Base-by-base conservation (phyloP, 2,329 filamentous ascomycete species). In the Microdochium paspali region DNA sequence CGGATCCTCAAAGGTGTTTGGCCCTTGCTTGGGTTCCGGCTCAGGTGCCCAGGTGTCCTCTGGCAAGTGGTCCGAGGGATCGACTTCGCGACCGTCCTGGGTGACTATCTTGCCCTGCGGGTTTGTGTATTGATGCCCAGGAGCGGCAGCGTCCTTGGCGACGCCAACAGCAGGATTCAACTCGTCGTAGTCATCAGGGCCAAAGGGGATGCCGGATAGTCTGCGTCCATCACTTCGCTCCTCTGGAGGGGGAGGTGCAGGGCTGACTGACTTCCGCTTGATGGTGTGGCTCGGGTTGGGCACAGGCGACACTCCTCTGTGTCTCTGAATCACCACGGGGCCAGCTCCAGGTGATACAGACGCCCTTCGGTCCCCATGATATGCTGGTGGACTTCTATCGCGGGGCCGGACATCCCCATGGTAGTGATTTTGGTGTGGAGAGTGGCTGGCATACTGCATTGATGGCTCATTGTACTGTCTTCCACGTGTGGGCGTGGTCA, bases 61-160 rank as follows among this genome's bases (percentile, higher is more conserved):
- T 0, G 87, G 87, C 13, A 90, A 71, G 59, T 90, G 86, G 62
- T 91, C 87, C 1, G 85, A 88, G 1, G 87, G 87, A 58, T 91
- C 87, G 47, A 91, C 77, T 56, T 89, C 84, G 47, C 84, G 76
- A 6, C 87, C 87, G 59, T 89, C 85, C 52, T 85, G 76, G 1
- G 80, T 85, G 46, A 90, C 81, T 51, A 90, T 88, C 58, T 87
- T 87, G 9, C 79, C 82, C 46, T 77, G 74, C 1, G 72, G 66
- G 46, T 81, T 78, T 53, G 73, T 68, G 45, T 69, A 71, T 44
- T 73, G 68, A 1, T 60, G 57, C 5, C 58, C 59, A 4, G 58
- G 56, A 2, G 58, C 50, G 6, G 50, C 46, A 3, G 42, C 6
- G 15, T 66, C 63, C 26, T 60, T 61, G 23, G 61, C 62, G n/a